These are phyloP conservation scores for Talaromyces sp. DNA, from an alignment of 2,329 filamentous ascomycete genomes.

Conservation along the genomic window DNA sequence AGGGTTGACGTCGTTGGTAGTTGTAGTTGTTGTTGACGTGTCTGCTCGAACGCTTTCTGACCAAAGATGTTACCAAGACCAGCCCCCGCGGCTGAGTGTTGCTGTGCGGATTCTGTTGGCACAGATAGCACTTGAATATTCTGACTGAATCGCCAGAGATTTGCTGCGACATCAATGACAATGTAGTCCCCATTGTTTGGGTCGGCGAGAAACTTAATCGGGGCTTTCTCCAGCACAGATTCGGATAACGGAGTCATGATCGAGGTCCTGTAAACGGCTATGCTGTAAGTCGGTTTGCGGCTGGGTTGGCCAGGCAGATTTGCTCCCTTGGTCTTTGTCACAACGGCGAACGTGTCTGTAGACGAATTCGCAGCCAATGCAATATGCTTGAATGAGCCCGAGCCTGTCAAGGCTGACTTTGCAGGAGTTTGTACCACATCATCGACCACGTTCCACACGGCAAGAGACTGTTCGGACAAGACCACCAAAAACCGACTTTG, in stretches of 20 bases:
- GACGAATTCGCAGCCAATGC: conserved; percentile 63
- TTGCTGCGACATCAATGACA: conserved; percentile 68
- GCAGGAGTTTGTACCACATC: conserved; percentile 40
- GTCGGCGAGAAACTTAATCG: conserved; percentile 63
- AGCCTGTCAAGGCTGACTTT: background rate
- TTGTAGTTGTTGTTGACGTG: conserved; percentile 10
- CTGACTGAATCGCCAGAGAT: conserved; percentile 51
- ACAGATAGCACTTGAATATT: conserved; percentile 24
- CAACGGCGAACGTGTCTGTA: conserved; percentile 62
- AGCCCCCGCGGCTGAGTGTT: conserved; percentile 18
- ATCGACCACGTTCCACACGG: conserved; percentile 76
- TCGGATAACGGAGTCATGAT: conserved; percentile 56
- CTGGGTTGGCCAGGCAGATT: conserved; percentile 42
- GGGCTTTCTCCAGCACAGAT: conserved; percentile 50
- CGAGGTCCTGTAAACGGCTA: conserved; percentile 64
- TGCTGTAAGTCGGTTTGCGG: conserved; percentile 36
- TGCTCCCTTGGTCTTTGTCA: conserved; percentile 28
- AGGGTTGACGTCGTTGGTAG: background rate
- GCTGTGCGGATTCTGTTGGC: conserved; percentile 21
- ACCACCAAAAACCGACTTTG: conserved; percentile 69
- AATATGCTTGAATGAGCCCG: conserved; percentile 17
- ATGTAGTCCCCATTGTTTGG: conserved; percentile 66
- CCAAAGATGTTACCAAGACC: conserved; percentile 34
- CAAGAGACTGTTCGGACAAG: conserved; percentile 63
- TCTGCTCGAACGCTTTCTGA: background rate